Percentiles rank a stretch among this genome's conserved stretches.
phyloP scores from a whole-genome alignment of 768 basidiomycete genomes.

The Atractiella rhizophila region DNA sequence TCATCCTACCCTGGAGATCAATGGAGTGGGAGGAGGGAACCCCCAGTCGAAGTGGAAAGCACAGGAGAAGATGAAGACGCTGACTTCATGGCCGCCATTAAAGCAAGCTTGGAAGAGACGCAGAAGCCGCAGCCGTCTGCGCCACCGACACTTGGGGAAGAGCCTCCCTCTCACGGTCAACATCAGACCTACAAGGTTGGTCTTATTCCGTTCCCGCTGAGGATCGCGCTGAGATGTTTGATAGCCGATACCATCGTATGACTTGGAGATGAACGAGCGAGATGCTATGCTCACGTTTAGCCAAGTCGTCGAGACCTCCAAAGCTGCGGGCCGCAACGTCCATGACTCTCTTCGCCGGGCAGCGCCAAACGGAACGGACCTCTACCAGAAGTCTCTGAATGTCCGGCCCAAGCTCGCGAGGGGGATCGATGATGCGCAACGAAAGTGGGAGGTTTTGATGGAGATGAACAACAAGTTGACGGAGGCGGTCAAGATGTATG shows the following conservation, averaged over 20 bases:
- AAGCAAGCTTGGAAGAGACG: slow-evolving; percentile 66
- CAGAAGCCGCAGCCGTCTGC: slow-evolving; percentile 17
- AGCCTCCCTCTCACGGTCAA: slow-evolving; percentile 1
- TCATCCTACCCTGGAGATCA: not conserved
- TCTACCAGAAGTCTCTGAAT: slow-evolving; percentile 57
- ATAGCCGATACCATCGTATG: slow-evolving; percentile 38
- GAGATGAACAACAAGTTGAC: slow-evolving; percentile 91
- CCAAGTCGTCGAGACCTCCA: slow-evolving; percentile 68
- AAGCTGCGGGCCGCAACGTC: too few relatives aligned
- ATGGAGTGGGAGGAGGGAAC: slow-evolving; percentile 21
- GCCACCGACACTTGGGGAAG: not conserved
- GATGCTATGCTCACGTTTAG: slow-evolving; percentile 74
- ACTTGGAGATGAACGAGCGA: slow-evolving; percentile 53
- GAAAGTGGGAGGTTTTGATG: slow-evolving; percentile 60
- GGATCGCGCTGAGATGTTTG: slow-evolving; percentile 16
- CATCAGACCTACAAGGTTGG: slow-evolving; percentile 32
- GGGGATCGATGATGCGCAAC: slow-evolving; percentile 55
- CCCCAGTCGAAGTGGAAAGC: slow-evolving; percentile 18
- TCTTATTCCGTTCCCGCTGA: slow-evolving; percentile 51
- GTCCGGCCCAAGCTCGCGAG: slow-evolving; percentile 57
- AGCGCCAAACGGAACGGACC: slow-evolving; percentile 54
- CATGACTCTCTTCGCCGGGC: slow-evolving; percentile 41
- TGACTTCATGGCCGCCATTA: slow-evolving; percentile 75
- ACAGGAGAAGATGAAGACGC: slow-evolving; percentile 58
- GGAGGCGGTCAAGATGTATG: slow-evolving; percentile 74